Percentiles rank a stretch among this genome's conserved stretches.
These are phyloP conservation scores for Fraxinus cuspidata DNA, from an alignment of 257 asterid genomes.

Conservation along the genomic window DNA sequence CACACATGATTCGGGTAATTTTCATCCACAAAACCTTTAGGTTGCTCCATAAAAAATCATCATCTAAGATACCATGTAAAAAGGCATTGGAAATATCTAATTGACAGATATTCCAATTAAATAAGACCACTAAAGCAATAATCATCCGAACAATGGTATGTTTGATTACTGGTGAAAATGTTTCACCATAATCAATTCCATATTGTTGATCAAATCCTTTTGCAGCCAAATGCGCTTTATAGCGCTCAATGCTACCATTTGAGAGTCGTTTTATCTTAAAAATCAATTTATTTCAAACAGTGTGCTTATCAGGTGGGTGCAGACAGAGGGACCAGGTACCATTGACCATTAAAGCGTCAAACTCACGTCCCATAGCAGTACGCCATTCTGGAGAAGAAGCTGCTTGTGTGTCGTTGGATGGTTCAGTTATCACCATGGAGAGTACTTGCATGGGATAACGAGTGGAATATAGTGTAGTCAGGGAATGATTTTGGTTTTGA, in stretches of 20 bases:
- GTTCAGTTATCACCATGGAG: no score
- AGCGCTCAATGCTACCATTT: neutral
- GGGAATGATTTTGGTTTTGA: no score
- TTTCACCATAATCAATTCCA: neutral
- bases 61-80: neutral
- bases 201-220: neutral
- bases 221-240: neutral
- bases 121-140: neutral
- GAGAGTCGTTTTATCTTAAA: neutral
- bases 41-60: neutral
- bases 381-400: neutral
- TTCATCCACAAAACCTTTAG: neutral
- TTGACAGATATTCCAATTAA: neutral
- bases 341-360: neutral
- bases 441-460: no score
- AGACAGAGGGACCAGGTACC: neutral
- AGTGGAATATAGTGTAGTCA: no score
- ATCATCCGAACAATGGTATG: neutral
- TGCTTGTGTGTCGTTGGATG: neutral
- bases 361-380: neutral
- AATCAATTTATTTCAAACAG: neutral
- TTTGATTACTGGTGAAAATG: neutral
- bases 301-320: neutral
- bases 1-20: neutral
- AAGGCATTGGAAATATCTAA: slow-evolving; percentile 6